Evolutionary conservation across 345 rosid genomes (phyloP).

Genomic region (Citrus cavaleriei): DNA sequence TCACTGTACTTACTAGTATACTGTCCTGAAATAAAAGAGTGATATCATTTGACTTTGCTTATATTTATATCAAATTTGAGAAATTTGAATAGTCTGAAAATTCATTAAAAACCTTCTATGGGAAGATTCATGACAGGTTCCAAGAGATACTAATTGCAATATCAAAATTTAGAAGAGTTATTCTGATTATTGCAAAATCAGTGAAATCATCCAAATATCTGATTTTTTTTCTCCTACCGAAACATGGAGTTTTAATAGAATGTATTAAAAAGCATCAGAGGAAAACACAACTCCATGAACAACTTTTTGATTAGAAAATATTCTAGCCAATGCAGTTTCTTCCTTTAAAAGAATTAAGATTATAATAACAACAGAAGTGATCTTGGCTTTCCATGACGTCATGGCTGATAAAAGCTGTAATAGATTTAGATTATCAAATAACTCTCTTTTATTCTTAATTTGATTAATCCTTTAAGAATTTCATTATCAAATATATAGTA

Average conservation of each 20-base stretch:
- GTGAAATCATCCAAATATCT: background rate
- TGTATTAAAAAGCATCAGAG: no score
- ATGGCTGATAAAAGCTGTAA: background rate
- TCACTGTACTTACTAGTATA: background rate
- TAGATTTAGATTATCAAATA: background rate
- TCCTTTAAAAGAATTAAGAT: no score
- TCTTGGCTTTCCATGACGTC: background rate
- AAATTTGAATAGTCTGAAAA: background rate
- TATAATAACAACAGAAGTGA: no score
- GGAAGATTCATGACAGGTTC: background rate
- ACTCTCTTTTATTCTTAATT: background rate
- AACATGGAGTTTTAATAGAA: no score
- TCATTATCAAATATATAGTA: background rate
- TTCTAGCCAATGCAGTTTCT: no score
- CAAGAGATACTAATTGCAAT: background rate
- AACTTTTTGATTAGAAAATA: no score
- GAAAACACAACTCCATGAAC: no score
- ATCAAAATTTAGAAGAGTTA: background rate
- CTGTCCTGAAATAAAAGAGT: background rate
- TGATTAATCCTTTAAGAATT: background rate
- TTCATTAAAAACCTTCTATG: background rate
- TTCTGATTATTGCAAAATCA: background rate
- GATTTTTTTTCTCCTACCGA: no score
- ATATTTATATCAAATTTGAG: background rate
- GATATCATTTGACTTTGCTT: background rate